Evolutionary conservation across 2,329 filamentous ascomycete species (phyloP), one percentile per base, ranked within the genome.

Genomic region (Aspergillus sp.): DNA sequence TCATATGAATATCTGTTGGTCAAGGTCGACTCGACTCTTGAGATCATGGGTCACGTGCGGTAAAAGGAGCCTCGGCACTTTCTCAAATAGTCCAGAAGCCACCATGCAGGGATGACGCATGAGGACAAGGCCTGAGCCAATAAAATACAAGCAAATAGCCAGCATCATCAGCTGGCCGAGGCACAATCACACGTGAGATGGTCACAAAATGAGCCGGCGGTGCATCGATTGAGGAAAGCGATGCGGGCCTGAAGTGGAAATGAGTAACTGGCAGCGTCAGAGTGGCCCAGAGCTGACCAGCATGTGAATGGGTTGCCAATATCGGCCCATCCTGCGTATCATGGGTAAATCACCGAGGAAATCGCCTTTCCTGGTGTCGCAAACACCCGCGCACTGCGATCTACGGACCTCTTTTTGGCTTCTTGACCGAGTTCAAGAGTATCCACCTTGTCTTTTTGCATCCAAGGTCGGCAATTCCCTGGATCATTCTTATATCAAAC

Each of bases 1-100:
- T 37, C 35, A 37, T 37, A 37, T 37, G 35, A 37, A 37, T 37
- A 14, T 37, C 15, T n/a, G 14, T 9, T 11, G 35, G 31, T 17
- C 11, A 3, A 41, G 43, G 24, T 44, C 55, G 46, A 51, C 27
- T 47, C 43, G 35, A 51, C 46, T 50, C n/a, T 35, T 46, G 45
- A 50, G n/a, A 43, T 51, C 44, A 44, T 43, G 14, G 19, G 54
- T 61, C 56, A 61, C 59, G 56, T 57, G 57, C 12, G 2, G 15
- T 0, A 6, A 31, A 5, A 7, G 14, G 4, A 58, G 53, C 65
- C 65, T 67, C 65, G 65, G 65, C 45, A 65, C 21, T 48, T 67
- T 56, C 66, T 59, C 7, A 44, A 57, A 52, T 4, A 1, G 54
- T 60, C 11, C 15, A 46, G 19, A 9, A 17, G 27, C 27, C 41